phyloP scores from a whole-genome alignment of 768 basidiomycete genomes.

The Lactarius trivialis region DNA sequence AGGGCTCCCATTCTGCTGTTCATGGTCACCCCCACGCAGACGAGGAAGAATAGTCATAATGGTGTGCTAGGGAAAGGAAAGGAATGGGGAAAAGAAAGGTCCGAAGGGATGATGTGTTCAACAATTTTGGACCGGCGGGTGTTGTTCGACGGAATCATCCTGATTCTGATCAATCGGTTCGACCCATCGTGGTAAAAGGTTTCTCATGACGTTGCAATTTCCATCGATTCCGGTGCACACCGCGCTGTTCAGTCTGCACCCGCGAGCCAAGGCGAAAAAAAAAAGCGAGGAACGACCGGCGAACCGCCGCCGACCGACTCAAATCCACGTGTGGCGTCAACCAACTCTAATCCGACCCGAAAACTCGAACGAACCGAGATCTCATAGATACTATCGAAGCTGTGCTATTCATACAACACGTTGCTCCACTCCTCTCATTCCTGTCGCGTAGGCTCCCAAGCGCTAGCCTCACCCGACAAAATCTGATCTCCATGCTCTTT shows the following conservation, averaged over 20 bases:
- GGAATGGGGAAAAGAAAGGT: neutral
- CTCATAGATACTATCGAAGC: neutral
- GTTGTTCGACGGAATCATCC: neutral
- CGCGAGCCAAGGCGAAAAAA: neutral
- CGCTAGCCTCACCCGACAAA: conserved; percentile 39
- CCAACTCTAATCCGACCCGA: neutral
- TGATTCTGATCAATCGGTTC: neutral
- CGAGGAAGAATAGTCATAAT: conserved; percentile 19
- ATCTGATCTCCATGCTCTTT: conserved; percentile 52
- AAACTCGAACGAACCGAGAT: too few species aligned
- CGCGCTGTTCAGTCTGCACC: neutral
- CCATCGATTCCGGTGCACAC: neutral
- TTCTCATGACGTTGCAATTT: neutral
- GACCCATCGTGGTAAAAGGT: neutral
- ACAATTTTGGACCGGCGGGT: too few species aligned
- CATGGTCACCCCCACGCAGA: conserved; percentile 2
- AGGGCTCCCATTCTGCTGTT: neutral
- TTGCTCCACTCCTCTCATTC: neutral
- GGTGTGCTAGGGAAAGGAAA: neutral
- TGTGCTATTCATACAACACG: neutral
- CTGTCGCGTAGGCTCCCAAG: conserved; percentile 15
- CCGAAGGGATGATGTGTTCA: neutral
- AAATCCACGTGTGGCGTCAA: neutral
- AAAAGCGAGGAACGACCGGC: neutral
- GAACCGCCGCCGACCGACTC: neutral